Percentiles rank a stretch among this genome's conserved stretches.
These are phyloP conservation scores for Beta corolliflora DNA, from an alignment of 179 eudicot species.

Conservation along the genomic window DNA sequence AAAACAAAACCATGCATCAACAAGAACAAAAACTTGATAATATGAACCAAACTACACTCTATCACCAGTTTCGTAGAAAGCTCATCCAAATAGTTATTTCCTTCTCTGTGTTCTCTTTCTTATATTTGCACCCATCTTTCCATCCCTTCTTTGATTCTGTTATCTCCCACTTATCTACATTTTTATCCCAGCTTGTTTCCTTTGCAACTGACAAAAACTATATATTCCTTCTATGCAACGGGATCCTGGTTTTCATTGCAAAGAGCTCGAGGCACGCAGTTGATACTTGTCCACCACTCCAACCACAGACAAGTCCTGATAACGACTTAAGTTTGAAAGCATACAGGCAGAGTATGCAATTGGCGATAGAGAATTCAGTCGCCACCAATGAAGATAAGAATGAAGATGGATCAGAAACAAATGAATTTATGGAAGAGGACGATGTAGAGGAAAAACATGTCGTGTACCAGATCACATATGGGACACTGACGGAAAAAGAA, in stretches of 20 bases:
- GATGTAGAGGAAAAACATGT: constrained; percentile 8
- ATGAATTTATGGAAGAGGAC: constrained; percentile 16
- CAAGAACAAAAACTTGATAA: constrained; percentile 24
- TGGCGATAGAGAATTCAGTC: not conserved
- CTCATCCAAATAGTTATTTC: constrained; percentile 33
- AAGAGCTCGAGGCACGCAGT: constrained; percentile 34
- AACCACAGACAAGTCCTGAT: constrained; percentile 2
- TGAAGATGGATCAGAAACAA: not conserved
- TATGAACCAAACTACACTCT: constrained; percentile 20
- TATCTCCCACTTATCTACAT: constrained; percentile 27
- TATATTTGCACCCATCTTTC: constrained; percentile 39
- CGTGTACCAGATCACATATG: not conserved
- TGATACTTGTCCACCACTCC: constrained; percentile 1
- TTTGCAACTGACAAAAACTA: constrained; percentile 41
- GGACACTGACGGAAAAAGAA: not conserved
- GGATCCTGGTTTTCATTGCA: constrained; percentile 45
- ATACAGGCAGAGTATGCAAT: constrained; percentile 9
- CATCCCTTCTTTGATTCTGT: constrained; percentile 26
- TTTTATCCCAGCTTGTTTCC: constrained; percentile 31
- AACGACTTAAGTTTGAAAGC: constrained; percentile 3
- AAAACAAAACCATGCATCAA: constrained; percentile 18
- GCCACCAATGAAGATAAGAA: not conserved
- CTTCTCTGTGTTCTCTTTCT: constrained; percentile 38
- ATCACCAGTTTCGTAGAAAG: constrained; percentile 31
- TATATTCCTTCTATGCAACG: constrained; percentile 58